Evolutionary conservation across 1,139 yeast genomes (phyloP), one percentile per base, ranked within the genome.

Genomic region (Wickerhamiella pararugosa): DNA sequence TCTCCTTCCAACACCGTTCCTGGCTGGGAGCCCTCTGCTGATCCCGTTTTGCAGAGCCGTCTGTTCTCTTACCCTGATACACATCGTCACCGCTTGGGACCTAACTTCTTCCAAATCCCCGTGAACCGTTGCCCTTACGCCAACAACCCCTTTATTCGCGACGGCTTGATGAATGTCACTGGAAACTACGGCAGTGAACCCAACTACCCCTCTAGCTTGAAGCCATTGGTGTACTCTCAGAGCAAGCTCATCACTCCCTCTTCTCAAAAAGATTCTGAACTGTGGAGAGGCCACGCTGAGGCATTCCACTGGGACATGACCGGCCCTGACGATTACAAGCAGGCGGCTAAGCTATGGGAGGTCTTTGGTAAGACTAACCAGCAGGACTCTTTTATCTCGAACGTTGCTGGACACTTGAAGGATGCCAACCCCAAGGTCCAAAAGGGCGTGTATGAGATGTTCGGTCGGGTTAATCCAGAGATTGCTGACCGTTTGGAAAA

Each of bases 61-160:
- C 67, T 82, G 53, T 82, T 80, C 63, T 79, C 93, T 30, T 81
- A 81, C 66, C 75, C 86, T 46, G 94, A 81, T 63, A 80, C 94
- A 42, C 92, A 80, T 46, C 59, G 67, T 39, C 73, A 75, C 64
- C 69, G 81, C 58, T 67, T 78, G 55, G 86, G 86, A 46, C 60
- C 70, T 45, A 78, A 78, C 66, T 78, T 75, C 64, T 70, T 73
- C 49, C 82, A 76, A 61, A 75, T 79, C 50, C 86, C 86, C 38
- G 80, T 77, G 54, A 78, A 78, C 62, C 40, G 37, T 10, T 74
- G 80, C 49, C 66, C 65, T 6, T 48, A 52, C 41, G 57, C 56
- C 5, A 52, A 52, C 51, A 59, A 59, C 46, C 64, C 65, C 5
- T 58, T 52, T 54, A 7, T 78, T 59, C 77, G 97, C 63, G 96